Evolutionary conservation across 2,329 filamentous ascomycete species (phyloP), one percentile per base, ranked within the genome.

Genomic region (Shiraia bambusicola): DNA sequence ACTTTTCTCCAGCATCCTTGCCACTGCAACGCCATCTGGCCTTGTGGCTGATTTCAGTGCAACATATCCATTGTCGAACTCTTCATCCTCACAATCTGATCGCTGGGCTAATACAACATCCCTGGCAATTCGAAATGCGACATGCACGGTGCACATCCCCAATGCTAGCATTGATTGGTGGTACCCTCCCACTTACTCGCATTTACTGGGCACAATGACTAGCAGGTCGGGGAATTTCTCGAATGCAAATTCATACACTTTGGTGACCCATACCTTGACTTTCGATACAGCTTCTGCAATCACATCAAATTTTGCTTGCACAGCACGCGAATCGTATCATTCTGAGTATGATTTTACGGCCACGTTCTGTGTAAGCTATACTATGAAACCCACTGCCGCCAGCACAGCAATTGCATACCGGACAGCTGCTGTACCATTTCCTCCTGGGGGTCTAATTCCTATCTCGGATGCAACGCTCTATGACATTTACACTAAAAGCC

Each of bases 61-160:
- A 36, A 36, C 25, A 9, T 28, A 24, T 17, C 3, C n/a, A 31
- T 28, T 34, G 3, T 17, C 25, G 16, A 49, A 41, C 27, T 22
- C 28, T 25, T 34, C 40, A n/a, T 14, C 34, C 5, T 22, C 14
- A 8, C 11, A 13, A 10, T 14, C 28, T 8, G 33, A 26, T 17
- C 10, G 32, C 11, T 22, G 33, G 22, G 9, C 30, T 25, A 40
- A 40, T 30, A 13, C 34, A 10, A 47, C 42, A 26, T 16, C 29
- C 31, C 11, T 22, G 6, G 32, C 36, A n/a, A 28, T 15, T 11
- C 40, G 37, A 14, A 52, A 55, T 30, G 49, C 53, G 37, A 40
- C 57, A 37, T 69, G 66, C 33, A 67, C 60, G 3, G 47, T 69
- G 28, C 62, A 68, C 29, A 54, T 68, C 22, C 60, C 59, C n/a